Evolutionary conservation across 805 yeast species (phyloP), one percentile per base, ranked within the genome.

Genomic region (Grigorovia humatica): DNA sequence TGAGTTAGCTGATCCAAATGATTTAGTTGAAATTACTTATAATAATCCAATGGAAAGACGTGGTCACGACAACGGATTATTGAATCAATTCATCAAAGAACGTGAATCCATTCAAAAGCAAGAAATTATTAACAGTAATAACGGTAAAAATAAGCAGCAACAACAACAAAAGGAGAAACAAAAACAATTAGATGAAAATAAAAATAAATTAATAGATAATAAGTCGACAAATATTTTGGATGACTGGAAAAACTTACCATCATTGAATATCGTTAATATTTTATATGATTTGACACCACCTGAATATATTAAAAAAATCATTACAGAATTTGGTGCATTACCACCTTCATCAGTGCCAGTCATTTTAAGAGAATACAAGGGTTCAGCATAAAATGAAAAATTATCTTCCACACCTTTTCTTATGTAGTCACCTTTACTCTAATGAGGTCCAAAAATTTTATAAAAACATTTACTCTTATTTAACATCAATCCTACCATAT

Each of bases 281-380:
- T 77, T 93, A 78, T 93, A 88, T 67, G 99, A 93, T 69, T 75
- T 93, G 59, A 91, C 98, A 1, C 97, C 96, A 40, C 95, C 96
- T 13, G 87, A 83, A 59, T 87, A 85, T 63, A 88, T 93, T 61
- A 90, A 91, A 66, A 93, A 93, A 72, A 88, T 93, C 53, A 88
- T 93, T 51, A 93, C 98, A 1, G 99, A 93, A 68, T 81, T 91
- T 57, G 99, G 99, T 30, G 88, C 96, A 2, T 75, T 93, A 58
- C 99, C 99, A 11, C 96, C 99, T 44, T 85, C 95, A n/a, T 88
- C 98, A 1, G 98, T 93, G 52, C 99, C 99, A 29, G 98, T 93
- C 48, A 88, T 93, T 55, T 73, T 93, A 60, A 80, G 98, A 70
- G 99, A 93, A 69, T 93, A 91, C 69, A 88, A 88, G 68, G 68